phyloP scores from a whole-genome alignment of 495 filamentous ascomycete species.

The Articulospora tetracladia region DNA sequence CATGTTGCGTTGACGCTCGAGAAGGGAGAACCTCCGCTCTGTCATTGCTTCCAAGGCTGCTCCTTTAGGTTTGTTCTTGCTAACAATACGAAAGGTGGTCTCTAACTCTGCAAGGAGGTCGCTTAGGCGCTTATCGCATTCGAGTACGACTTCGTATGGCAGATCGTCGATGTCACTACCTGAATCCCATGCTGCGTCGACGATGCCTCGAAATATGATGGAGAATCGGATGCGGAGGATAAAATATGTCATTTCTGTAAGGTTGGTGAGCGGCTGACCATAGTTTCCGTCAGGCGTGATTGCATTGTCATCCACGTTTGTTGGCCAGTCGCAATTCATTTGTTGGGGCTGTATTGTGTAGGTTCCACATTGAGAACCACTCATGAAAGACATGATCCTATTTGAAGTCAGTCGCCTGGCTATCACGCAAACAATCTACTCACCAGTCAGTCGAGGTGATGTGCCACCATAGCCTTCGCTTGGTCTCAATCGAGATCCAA shows the following conservation, averaged over 20 bases:
- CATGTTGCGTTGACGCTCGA: not conserved
- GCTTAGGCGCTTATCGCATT: conserved; percentile 12
- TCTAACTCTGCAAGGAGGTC: not conserved
- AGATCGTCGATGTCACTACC: conserved; percentile 8
- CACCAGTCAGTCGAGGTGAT: conserved; percentile 18
- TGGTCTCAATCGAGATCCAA: conserved; percentile 10
- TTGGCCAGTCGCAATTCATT: conserved; percentile 13
- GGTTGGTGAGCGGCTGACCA: conserved; percentile 1
- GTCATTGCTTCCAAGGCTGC: not conserved
- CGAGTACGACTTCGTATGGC: conserved; percentile 12
- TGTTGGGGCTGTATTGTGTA: conserved; percentile 14
- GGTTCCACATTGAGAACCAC: conserved; percentile 17
- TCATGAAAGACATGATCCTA: conserved; percentile 18
- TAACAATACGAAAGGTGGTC: not conserved
- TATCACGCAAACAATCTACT: not conserved
- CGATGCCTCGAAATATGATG: conserved; percentile 8
- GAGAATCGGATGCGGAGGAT: conserved; percentile 8
- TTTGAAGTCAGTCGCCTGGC: not conserved
- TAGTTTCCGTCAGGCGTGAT: conserved; percentile 12
- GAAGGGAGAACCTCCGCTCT: not conserved
- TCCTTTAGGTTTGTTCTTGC: not conserved
- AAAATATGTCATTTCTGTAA: conserved; percentile 17
- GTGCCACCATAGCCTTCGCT: conserved; percentile 18
- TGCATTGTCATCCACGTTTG: conserved; percentile 6
- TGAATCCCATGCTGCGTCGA: conserved; percentile 10